A percentile compares a stretch with the other conserved stretches of the same genome.
phyloP scores from a whole-genome alignment of 1,284 basidiomycete genomes.

The Microbotryomycetes sp. region DNA sequence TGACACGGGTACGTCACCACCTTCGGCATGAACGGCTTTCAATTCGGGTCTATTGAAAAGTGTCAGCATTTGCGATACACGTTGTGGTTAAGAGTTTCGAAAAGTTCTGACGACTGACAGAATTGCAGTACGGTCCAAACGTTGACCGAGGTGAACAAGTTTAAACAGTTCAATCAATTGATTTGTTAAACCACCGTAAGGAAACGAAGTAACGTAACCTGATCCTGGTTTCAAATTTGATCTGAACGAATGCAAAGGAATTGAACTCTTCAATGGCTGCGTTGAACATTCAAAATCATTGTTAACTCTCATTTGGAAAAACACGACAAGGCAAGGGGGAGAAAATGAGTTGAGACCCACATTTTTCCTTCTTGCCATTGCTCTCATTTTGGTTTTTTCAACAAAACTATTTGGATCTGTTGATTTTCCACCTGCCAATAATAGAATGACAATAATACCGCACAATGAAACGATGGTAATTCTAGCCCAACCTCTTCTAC shows the following conservation, averaged over 20 bases:
- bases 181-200: constrained; percentile 28
- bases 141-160: constrained; percentile 27
- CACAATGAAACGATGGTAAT: background rate
- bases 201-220: constrained; percentile 31
- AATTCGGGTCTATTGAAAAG: constrained; percentile 21
- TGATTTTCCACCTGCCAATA: background rate
- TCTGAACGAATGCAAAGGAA: constrained; percentile 26
- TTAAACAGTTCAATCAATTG: constrained; percentile 32
- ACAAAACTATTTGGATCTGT: background rate
- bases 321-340: background rate
- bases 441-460: background rate
- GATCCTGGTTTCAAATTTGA: constrained; percentile 15
- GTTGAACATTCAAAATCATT: too few relatives aligned
- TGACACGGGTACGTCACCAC: constrained; percentile 20
- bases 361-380: constrained; percentile 6
- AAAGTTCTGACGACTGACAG: constrained; percentile 8
- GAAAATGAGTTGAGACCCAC: background rate
- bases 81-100: too few relatives aligned
- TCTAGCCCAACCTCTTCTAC: background rate
- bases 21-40: constrained; percentile 23
- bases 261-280: constrained; percentile 19
- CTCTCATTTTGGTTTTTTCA: constrained; percentile 15
- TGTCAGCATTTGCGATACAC: too few relatives aligned
- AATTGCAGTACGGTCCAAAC: constrained; percentile 20
- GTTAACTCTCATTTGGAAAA: too few relatives aligned